Percentiles rank a stretch among this genome's conserved stretches.
These are phyloP conservation scores for Zygoascus tannicola DNA, from an alignment of 805 yeast genomes.

Conservation along the genomic window DNA sequence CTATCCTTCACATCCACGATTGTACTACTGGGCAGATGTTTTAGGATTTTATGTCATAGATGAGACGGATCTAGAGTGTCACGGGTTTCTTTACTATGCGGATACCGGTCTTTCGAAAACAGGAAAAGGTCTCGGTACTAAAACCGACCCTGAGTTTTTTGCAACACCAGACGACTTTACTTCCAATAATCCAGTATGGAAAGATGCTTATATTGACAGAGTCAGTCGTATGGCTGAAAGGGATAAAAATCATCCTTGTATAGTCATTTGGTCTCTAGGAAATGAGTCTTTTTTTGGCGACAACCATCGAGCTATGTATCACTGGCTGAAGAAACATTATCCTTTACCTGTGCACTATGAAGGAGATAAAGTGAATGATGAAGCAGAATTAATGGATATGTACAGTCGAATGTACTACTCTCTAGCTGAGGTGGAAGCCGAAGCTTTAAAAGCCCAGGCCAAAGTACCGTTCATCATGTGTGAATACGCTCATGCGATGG, in stretches of 20 bases:
- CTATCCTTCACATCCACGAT: conserved; percentile 31
- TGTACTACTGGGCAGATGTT: conserved; percentile 26
- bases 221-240: conserved; percentile 26
- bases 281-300: conserved; percentile 31
- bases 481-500: conserved; percentile 34
- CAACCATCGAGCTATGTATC: conserved; percentile 28
- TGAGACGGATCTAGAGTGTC: conserved; percentile 33
- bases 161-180: conserved; percentile 21
- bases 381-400: conserved; percentile 22
- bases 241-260: conserved; percentile 30
- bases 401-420: conserved; percentile 29
- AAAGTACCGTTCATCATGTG: conserved; percentile 29
- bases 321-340: conserved; percentile 22
- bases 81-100: conserved; percentile 25
- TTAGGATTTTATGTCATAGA: conserved; percentile 32
- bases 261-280: conserved; percentile 33
- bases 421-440: conserved; percentile 18
- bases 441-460: conserved; percentile 17
- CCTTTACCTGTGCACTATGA: conserved; percentile 32
- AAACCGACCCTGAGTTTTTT: conserved; percentile 11
- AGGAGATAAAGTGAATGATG: conserved; percentile 23
- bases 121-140: conserved; percentile 1
- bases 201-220: conserved; percentile 30
- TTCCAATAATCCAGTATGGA: conserved; percentile 28
- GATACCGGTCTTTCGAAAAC: conserved; percentile 7